phyloP scores from a whole-genome alignment of 352 stramenopile species.

The Sclerospora graminicola region DNA sequence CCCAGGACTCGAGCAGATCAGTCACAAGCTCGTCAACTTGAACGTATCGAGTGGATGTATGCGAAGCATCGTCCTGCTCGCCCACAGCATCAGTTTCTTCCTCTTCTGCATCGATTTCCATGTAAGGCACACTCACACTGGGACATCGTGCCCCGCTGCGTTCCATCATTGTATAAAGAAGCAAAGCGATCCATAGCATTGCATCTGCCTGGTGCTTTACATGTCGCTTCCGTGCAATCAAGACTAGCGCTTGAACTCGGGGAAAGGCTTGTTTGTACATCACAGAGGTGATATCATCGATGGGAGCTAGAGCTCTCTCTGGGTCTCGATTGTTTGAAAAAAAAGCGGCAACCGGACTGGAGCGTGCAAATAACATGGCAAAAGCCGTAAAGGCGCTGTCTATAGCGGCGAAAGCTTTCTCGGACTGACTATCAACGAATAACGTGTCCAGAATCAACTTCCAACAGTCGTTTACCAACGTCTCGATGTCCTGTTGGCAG shows the following conservation, averaged over 20 bases:
- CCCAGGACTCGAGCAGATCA: conserved; percentile 44
- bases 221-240: conserved; percentile 32
- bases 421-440: conserved; percentile 13
- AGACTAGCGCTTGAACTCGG: conserved; percentile 35
- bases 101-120: conserved; percentile 50
- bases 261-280: conserved; percentile 63
- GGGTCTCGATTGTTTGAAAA: conserved; percentile 17
- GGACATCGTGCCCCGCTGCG: conserved; percentile 50
- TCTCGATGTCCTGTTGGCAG: conserved; percentile 74
- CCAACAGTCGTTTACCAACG: conserved; percentile 66
- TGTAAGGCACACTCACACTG: conserved; percentile 50
- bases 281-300: conserved; percentile 53
- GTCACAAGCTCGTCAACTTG: conserved; percentile 47
- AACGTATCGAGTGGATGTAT: conserved; percentile 32
- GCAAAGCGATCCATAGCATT: conserved; percentile 55
- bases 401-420: conserved; percentile 12
- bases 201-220: conserved; percentile 54
- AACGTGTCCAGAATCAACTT: conserved; percentile 72
- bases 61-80: conserved; percentile 35
- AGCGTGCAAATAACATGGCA: conserved; percentile 46
- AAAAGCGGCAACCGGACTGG: conserved; percentile 24
- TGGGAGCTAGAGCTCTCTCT: conserved; percentile 22
- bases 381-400: conserved; percentile 49
- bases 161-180: conserved; percentile 83
- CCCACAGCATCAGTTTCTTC: conserved; percentile 11